Conservation (phyloP, 495 filamentous ascomycete species). For the Lentithecium fluviatile region DNA sequence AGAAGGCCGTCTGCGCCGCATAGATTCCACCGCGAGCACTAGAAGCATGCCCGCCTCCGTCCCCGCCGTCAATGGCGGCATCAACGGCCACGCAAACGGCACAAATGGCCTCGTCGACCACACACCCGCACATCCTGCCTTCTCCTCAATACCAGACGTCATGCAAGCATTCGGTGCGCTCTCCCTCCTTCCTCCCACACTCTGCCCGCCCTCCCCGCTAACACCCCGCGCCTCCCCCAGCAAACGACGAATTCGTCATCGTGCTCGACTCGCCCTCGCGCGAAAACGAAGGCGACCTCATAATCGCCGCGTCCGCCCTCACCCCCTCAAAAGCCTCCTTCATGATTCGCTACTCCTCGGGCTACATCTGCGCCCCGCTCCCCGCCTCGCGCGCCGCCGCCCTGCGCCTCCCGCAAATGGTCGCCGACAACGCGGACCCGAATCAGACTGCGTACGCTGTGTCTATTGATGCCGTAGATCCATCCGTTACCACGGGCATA, state of each 20-base stretch:
- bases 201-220: not conserved
- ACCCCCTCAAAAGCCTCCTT: conserved; percentile 92
- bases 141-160: conserved; percentile 84
- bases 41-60: conserved; percentile 3
- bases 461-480: conserved; percentile 71
- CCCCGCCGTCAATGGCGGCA: conserved; percentile 23
- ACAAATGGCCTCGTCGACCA: conserved; percentile 8
- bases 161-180: conserved; percentile 79
- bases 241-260: conserved; percentile 88
- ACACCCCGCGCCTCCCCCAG: conserved; percentile 46
- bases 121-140: conserved; percentile 44
- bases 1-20: not conserved
- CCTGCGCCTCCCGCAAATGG: conserved; percentile 87
- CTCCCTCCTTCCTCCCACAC: conserved; percentile 2
- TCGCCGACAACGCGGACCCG: conserved; percentile 74
- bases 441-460: conserved; percentile 91
- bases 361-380: conserved; percentile 86
- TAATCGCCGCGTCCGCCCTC: conserved; percentile 84
- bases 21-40: too few species aligned
- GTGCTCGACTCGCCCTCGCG: conserved; percentile 86
- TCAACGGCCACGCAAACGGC: conserved; percentile 14
- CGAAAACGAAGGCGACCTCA: conserved; percentile 97
- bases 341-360: conserved; percentile 80
- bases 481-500: conserved; percentile 82
- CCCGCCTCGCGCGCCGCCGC: conserved; percentile 60